Percentiles rank a stretch among this genome's conserved stretches.
phyloP scores from a whole-genome alignment of 352 stramenopile genomes.

The Blastocystis sp. region DNA sequence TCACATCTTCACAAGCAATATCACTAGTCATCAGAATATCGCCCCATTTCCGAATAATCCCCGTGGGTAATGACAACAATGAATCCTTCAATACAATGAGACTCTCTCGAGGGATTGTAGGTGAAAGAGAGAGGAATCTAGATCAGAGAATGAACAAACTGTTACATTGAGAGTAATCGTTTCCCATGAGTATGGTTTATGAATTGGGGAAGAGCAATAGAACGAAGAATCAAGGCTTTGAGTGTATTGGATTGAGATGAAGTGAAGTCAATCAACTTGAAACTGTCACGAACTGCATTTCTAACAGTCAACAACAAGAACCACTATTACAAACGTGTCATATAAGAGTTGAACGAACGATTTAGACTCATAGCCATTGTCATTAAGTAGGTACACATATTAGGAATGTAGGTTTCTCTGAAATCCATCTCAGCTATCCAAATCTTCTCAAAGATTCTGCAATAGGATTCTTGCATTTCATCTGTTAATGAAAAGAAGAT shows the following conservation, averaged over 20 bases:
- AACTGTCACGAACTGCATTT: constrained; percentile 50
- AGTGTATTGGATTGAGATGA: neutral
- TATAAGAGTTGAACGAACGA: neutral
- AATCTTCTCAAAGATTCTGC: constrained; percentile 38
- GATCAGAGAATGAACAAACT: neutral
- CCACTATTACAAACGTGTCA: constrained; percentile 23
- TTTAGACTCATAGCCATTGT: neutral
- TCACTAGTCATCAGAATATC: constrained; percentile 22
- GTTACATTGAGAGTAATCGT: neutral
- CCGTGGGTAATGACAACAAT: neutral
- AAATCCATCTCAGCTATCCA: neutral
- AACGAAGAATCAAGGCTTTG: constrained; percentile 2
- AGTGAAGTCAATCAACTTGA: constrained; percentile 46
- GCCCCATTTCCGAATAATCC: constrained; percentile 7
- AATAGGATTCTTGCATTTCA: constrained; percentile 3
- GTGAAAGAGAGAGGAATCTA: constrained; percentile 7
- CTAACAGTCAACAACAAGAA: neutral
- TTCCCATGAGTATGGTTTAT: constrained; percentile 27
- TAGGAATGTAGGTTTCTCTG: constrained; percentile 1
- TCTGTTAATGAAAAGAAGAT: constrained; percentile 45
- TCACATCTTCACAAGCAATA: neutral
- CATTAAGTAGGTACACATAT: constrained; percentile 42
- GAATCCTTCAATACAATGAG: neutral
- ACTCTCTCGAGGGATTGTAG: neutral
- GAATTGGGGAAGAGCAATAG: neutral